Conservation (phyloP, 202 grass and related monocot genomes). For the Cymbopogon flexuosus region DNA sequence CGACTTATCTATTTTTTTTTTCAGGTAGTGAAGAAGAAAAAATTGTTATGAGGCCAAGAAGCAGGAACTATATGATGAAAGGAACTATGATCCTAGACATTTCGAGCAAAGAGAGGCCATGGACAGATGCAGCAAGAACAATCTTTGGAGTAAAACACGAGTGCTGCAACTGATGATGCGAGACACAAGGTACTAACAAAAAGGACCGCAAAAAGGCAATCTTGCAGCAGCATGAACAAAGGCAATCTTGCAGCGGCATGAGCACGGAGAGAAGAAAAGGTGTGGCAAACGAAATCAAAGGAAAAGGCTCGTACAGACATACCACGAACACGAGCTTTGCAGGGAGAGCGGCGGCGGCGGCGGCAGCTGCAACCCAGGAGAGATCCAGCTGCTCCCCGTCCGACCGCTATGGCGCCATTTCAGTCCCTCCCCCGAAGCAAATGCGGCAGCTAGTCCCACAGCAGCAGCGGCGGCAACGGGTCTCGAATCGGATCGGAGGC, state of each 20-base stretch:
- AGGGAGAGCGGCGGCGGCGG: constrained; percentile 2
- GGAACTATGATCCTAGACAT: background rate
- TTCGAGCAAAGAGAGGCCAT: background rate
- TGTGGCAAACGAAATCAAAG: background rate
- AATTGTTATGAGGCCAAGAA: background rate
- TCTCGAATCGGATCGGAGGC: background rate
- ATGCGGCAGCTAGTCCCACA: background rate
- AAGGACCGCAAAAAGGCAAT: constrained; percentile 33
- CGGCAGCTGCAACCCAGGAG: constrained; percentile 45
- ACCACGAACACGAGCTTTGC: background rate
- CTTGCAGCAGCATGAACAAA: constrained; percentile 22
- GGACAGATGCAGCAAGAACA: background rate
- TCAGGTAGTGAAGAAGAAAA: background rate
- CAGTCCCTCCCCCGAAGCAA: background rate
- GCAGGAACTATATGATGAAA: background rate
- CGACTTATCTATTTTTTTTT: background rate
- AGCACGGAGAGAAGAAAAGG: background rate
- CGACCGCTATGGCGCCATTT: constrained; percentile 38
- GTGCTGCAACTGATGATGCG: constrained; percentile 6
- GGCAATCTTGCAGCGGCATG: background rate
- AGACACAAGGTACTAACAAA: background rate
- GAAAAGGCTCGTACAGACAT: background rate
- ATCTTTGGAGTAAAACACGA: background rate
- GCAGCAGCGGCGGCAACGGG: background rate
- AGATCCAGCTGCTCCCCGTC: constrained; percentile 47